A percentile compares a stretch with the other conserved stretches of the same genome.
These are phyloP conservation scores for Coniochaeta pulveracea DNA, from an alignment of 2,329 filamentous ascomycete species.

Conservation along the genomic window DNA sequence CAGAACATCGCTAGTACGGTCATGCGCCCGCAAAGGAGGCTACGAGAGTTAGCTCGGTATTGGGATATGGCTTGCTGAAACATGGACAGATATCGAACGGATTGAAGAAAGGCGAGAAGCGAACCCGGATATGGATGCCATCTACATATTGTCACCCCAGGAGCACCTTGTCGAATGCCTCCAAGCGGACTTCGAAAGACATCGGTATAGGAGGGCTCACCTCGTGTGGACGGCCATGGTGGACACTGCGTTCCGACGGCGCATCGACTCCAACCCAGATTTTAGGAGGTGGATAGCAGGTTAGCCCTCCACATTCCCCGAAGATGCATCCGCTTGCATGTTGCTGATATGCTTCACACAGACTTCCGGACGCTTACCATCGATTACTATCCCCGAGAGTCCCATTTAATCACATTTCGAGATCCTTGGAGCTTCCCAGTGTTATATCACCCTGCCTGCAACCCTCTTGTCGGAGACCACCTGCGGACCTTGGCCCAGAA, in stretches of 20 bases:
- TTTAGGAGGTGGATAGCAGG: slow-evolving; percentile 60
- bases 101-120: slow-evolving; percentile 77
- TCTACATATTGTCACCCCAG: slow-evolving; percentile 82
- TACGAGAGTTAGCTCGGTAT: neutral
- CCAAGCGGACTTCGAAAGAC: slow-evolving; percentile 80
- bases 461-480: slow-evolving; percentile 69
- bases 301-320: slow-evolving; percentile 4
- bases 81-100: slow-evolving; percentile 68
- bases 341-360: neutral
- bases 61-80: slow-evolving; percentile 9
- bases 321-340: too few species aligned
- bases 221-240: slow-evolving; percentile 78
- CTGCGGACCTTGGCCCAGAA: slow-evolving; percentile 81
- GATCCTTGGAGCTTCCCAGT: slow-evolving; percentile 95
- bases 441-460: slow-evolving; percentile 84
- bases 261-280: slow-evolving; percentile 60
- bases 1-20: slow-evolving; percentile 87
- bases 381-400: slow-evolving; percentile 85
- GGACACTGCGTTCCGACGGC: slow-evolving; percentile 56
- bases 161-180: slow-evolving; percentile 88
- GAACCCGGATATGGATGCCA: slow-evolving; percentile 85
- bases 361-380: slow-evolving; percentile 74
- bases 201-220: slow-evolving; percentile 67
- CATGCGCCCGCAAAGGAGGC: too few species aligned
- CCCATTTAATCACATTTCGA: slow-evolving; percentile 79